phyloP scores from a whole-genome alignment of 352 stramenopile species.

The Peronospora belbahrii region DNA sequence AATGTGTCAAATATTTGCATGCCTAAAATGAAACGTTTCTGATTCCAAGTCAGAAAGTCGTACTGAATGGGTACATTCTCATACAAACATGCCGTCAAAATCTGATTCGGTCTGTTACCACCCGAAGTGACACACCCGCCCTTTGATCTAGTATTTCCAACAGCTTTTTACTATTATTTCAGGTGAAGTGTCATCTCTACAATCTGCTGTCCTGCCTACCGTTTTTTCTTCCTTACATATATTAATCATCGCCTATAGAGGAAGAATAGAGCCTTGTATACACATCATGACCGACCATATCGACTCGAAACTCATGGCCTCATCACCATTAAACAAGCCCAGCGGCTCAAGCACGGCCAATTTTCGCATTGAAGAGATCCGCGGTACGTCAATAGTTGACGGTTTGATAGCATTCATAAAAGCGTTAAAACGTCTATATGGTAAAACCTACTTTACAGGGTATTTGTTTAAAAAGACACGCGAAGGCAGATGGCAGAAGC shows the following conservation, averaged over 20 bases:
- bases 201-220: neutral
- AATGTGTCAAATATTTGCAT: neutral
- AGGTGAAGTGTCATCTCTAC: slow-evolving; percentile 6
- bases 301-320: slow-evolving; percentile 28
- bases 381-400: slow-evolving; percentile 33
- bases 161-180: neutral
- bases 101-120: slow-evolving; percentile 26
- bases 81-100: slow-evolving; percentile 9
- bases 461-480: slow-evolving; percentile 93
- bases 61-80: slow-evolving; percentile 9
- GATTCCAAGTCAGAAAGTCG: slow-evolving; percentile 13
- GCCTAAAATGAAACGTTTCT: neutral
- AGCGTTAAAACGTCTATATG: no score
- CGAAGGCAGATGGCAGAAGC: slow-evolving; percentile 94
- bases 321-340: slow-evolving; percentile 34
- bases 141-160: neutral
- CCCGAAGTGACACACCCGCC: no score
- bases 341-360: slow-evolving; percentile 51
- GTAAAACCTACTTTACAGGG: slow-evolving; percentile 29
- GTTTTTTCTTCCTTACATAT: slow-evolving; percentile 14
- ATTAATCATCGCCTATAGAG: no score
- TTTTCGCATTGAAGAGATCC: slow-evolving; percentile 69
- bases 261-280: no score
- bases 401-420: no score
- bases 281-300: no score